Base-by-base conservation (phyloP, 2,329 filamentous ascomycete genomes). In the Fusarium hostae region DNA sequence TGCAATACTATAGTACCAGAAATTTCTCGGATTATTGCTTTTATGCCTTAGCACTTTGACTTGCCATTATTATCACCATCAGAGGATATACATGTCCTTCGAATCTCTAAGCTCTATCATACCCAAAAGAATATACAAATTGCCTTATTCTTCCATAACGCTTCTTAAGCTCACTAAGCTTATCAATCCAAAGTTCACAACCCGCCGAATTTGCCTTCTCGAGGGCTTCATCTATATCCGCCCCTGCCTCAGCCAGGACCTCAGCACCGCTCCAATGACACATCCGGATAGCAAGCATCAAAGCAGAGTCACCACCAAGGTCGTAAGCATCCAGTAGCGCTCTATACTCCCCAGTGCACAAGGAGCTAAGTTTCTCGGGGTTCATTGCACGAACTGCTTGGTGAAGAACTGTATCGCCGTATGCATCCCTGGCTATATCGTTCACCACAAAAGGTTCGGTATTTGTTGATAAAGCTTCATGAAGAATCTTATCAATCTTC, bases 61-160 rank as follows among this genome's bases (percentile, higher is more conserved):
- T 26, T 26, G 26, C 26, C 26, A 26, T 26, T 26, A 26, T 26
- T 26, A 26, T 26, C 5, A 26, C 5, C 26, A 26, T 26, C 5
- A 26, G 5, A 26, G 5, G 26, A 26, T 26, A 26, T 26, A 26
- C 26, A 26, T 26, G 7, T 26, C 26, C 26, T 26, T 26, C 5
- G 26, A 26, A 6, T 26, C 26, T 26, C 26, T 45, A 20, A 15
- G 9, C 0, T 28, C 18, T 8, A n/a, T 1, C 3, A 16, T 3
- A 1, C 1, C 7, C n/a, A 12, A 13, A 3, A 2, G 4, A 32
- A 18, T 0, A 32, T 0, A 0, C 28, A 1, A 20, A 15, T 0
- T 16, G 0, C 2, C 45, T 50, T 0, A 50, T n/a, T 8, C n/a
- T 32, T 2, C 15, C 28, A 34, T 32, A 50, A 0, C 10, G n/a